Conservation (phyloP, 768 basidiomycete species). For the Mrakia blollopis region DNA sequence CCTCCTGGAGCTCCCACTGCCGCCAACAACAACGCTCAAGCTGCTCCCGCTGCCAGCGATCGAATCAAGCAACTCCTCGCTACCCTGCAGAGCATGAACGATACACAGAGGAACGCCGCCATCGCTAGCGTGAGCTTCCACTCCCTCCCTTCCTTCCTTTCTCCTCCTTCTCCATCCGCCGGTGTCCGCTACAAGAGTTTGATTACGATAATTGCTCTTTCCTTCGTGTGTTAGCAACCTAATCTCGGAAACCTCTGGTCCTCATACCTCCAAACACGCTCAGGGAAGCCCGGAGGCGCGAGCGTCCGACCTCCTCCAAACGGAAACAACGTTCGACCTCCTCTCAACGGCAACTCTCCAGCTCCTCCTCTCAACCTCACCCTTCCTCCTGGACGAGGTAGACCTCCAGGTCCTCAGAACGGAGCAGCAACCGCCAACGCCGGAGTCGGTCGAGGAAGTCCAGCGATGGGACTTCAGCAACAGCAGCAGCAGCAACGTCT, state of each 20-base stretch:
- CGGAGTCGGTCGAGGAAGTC: conserved; percentile 2
- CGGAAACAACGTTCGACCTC: neutral
- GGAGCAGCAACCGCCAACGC: conserved; percentile 10
- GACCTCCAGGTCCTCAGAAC: conserved; percentile 9
- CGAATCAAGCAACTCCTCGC: conserved; percentile 7
- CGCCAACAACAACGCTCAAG: neutral
- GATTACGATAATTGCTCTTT: neutral
- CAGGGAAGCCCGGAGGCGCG: neutral
- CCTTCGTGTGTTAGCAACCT: conserved; percentile 2
- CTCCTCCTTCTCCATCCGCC: neutral
- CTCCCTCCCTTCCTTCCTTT: neutral
- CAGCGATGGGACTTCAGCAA: neutral
- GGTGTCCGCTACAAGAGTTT: neutral
- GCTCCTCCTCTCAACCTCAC: conserved; percentile 26
- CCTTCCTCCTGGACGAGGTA: conserved; percentile 21
- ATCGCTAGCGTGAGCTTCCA: neutral
- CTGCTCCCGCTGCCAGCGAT: neutral
- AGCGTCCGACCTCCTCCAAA: too few species aligned
- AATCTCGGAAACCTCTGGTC: conserved; percentile 9
- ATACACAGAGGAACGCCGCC: neutral
- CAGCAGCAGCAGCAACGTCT: conserved; percentile 11
- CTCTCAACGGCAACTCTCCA: neutral
- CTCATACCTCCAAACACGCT: conserved; percentile 1
- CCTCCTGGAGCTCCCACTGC: neutral
- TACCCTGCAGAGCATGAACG: neutral